Conservation (phyloP, 129 eudicot species). For the Flaveria brownii region DNA sequence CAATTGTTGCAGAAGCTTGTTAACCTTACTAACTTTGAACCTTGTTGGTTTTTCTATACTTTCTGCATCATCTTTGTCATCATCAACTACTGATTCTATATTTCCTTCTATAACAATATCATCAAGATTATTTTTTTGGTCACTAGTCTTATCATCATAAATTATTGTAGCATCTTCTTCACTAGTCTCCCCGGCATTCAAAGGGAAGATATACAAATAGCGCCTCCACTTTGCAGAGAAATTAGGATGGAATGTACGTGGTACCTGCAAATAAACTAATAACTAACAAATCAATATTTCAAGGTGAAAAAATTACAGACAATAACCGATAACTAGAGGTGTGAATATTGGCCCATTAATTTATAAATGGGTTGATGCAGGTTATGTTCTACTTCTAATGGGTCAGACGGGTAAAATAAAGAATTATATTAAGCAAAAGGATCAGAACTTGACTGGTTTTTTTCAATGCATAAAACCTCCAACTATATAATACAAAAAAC, state of each 20-base stretch:
- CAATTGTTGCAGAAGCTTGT: slow-evolving; percentile 61
- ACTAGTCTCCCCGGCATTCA: slow-evolving; percentile 43
- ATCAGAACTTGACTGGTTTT: background rate
- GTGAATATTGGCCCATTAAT: background rate
- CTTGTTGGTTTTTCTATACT: slow-evolving; percentile 51
- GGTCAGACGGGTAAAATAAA: background rate
- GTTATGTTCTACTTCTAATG: background rate
- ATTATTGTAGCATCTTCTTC: slow-evolving; percentile 26
- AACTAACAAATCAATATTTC: background rate
- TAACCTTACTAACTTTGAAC: slow-evolving; percentile 65
- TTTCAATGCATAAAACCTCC: background rate
- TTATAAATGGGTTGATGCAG: background rate
- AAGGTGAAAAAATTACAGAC: background rate
- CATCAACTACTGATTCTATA: slow-evolving; percentile 24
- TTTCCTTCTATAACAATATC: slow-evolving; percentile 29
- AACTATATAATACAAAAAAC: background rate
- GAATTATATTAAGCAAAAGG: background rate
- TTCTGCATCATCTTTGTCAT: slow-evolving; percentile 33
- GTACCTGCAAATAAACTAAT: slow-evolving; percentile 47
- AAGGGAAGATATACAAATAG: slow-evolving; percentile 84
- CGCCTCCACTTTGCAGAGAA: slow-evolving; percentile 97
- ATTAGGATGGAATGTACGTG: slow-evolving; percentile 92
- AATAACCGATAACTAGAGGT: background rate
- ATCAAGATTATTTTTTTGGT: slow-evolving; percentile 15
- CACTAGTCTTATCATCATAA: slow-evolving; percentile 15